Percentiles rank a stretch among this genome's conserved stretches.
phyloP scores from a whole-genome alignment of 2,329 filamentous ascomycete species.

The Pestalotiopsis sp. region DNA sequence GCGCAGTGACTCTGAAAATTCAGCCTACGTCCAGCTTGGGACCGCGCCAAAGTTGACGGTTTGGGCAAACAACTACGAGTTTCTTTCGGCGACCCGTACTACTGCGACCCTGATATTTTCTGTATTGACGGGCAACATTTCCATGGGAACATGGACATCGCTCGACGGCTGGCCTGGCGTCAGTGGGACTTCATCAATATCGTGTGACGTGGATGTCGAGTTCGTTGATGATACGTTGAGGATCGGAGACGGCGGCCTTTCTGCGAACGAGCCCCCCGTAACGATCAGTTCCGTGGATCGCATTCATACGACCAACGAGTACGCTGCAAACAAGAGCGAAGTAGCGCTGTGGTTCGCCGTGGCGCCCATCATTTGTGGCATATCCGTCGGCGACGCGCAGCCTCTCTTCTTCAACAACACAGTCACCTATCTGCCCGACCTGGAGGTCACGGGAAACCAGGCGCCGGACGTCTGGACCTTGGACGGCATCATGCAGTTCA shows the following conservation, averaged over 20 bases:
- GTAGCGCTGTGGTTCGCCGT: background rate
- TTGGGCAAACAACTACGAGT: background rate
- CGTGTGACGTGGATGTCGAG: background rate
- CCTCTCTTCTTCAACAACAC: background rate
- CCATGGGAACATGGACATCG: background rate
- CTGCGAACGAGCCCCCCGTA: background rate
- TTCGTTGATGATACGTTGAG: background rate
- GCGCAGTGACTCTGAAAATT: background rate
- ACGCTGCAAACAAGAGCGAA: background rate
- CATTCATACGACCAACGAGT: background rate
- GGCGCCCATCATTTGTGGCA: background rate
- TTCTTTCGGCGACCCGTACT: background rate
- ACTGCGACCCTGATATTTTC: background rate
- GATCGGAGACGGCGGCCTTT: background rate
- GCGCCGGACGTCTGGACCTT: background rate
- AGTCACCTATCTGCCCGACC: background rate
- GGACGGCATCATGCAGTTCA: background rate
- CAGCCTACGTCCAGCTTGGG: background rate
- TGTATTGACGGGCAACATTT: background rate
- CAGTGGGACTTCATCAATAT: background rate
- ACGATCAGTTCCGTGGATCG: background rate
- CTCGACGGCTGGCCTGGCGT: background rate
- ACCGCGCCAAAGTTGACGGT: background rate
- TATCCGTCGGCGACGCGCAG: background rate
- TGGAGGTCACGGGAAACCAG: background rate